A percentile compares a stretch with the other conserved stretches of the same genome.
These are phyloP conservation scores for Biscogniauxia marginata DNA, from an alignment of 2,329 filamentous ascomycete genomes.

Conservation along the genomic window DNA sequence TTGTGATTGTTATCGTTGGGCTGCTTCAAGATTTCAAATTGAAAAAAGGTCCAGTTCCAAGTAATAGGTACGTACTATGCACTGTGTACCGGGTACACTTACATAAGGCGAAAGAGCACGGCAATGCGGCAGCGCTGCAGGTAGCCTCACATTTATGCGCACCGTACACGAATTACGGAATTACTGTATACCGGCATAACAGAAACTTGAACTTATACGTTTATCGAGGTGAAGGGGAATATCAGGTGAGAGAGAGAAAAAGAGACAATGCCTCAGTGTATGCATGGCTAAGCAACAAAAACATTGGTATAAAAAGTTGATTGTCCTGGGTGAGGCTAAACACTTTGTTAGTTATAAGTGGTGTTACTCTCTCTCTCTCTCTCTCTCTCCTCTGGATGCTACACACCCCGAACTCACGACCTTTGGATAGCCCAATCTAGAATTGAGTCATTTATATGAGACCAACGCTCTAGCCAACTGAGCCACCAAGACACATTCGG, in stretches of 20 bases:
- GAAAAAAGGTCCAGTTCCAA: not conserved
- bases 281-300: not conserved
- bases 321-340: not conserved
- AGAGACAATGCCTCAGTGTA: not conserved
- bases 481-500: not conserved
- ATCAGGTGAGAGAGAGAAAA: not conserved
- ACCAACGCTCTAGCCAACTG: constrained; percentile 1
- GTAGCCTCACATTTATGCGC: too few species aligned
- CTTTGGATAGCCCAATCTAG: constrained; percentile 36
- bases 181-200: not conserved
- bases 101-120: too few species aligned
- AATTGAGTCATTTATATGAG: not conserved
- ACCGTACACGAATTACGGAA: not conserved
- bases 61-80: too few species aligned
- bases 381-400: too few species aligned
- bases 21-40: not conserved
- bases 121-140: too few species aligned
- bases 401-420: constrained; percentile 44
- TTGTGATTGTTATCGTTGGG: not conserved
- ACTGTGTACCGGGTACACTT: too few species aligned
- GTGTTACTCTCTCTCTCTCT: too few species aligned
- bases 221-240: too few species aligned
- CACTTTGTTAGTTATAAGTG: not conserved
- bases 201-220: too few species aligned
- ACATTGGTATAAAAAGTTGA: not conserved